These are phyloP conservation scores for Kitagawia praeruptora DNA, from an alignment of 129 eudicot species.

Conservation along the genomic window DNA sequence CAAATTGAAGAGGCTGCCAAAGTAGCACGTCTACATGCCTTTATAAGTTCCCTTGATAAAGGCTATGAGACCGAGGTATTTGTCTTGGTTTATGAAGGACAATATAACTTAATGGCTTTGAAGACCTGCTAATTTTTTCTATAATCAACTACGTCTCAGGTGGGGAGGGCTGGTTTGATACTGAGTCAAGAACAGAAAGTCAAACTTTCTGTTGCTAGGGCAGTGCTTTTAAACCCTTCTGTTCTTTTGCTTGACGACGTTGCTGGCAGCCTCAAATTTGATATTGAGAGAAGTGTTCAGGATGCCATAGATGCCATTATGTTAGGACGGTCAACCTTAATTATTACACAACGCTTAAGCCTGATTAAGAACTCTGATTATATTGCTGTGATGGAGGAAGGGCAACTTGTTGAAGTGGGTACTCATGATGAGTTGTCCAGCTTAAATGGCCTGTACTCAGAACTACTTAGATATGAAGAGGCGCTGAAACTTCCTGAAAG, in stretches of 20 bases:
- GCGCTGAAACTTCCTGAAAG: constrained; percentile 51
- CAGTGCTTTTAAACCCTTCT: constrained; percentile 44
- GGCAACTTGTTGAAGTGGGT: constrained; percentile 53
- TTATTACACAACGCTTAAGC: constrained; percentile 32
- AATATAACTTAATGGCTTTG: neutral
- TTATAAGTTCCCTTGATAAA: constrained; percentile 43
- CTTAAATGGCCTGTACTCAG: constrained; percentile 38
- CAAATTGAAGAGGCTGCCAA: constrained; percentile 61
- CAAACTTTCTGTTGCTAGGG: constrained; percentile 53
- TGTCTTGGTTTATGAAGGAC: neutral
- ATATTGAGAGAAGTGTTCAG: constrained; percentile 39
- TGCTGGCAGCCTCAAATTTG: constrained; percentile 40
- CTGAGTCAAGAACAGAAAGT: constrained; percentile 48
- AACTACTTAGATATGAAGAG: constrained; percentile 49
- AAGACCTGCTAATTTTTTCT: too few relatives aligned
- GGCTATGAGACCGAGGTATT: constrained; percentile 54
- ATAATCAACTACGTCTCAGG: constrained; percentile 22
- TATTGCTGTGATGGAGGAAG: constrained; percentile 59
- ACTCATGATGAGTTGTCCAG: constrained; percentile 48
- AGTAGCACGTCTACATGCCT: constrained; percentile 42
- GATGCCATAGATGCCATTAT: constrained; percentile 32
- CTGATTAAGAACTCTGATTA: constrained; percentile 44
- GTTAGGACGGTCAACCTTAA: constrained; percentile 46
- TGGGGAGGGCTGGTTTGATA: constrained; percentile 38
- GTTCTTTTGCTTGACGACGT: constrained; percentile 54